These are phyloP conservation scores for Syncephalis fuscata DNA, from an alignment of 371 early-diverging fungal species.

Conservation along the genomic window DNA sequence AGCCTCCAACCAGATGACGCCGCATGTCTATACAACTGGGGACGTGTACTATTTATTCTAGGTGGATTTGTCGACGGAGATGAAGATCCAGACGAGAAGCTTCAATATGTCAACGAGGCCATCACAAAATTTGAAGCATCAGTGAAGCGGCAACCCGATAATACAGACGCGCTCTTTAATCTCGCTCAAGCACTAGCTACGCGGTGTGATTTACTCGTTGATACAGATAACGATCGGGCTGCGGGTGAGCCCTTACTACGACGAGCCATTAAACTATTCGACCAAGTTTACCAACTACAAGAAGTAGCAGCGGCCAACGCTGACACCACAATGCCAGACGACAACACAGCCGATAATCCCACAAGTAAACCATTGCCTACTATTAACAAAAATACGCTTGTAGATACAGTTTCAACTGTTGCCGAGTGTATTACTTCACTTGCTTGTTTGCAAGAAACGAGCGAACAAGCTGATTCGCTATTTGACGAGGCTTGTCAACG, in stretches of 20 bases:
- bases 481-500: too few species aligned
- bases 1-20: too few species aligned
- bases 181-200: conserved; percentile 48
- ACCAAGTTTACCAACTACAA: conserved; percentile 1
- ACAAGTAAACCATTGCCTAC: too few species aligned
- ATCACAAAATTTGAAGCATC: conserved; percentile 33
- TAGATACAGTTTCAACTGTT: too few species aligned
- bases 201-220: conserved; percentile 38
- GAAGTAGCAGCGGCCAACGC: not conserved
- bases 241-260: conserved; percentile 10
- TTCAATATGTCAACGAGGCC: conserved; percentile 26
- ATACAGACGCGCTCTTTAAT: conserved; percentile 50
- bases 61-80: conserved; percentile 43
- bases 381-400: not conserved
- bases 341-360: too few species aligned
- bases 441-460: too few species aligned
- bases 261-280: conserved; percentile 1
- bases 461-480: too few species aligned
- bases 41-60: conserved; percentile 19
- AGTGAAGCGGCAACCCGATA: conserved; percentile 22
- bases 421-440: too few species aligned
- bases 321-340: too few species aligned
- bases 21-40: not conserved
- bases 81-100: conserved; percentile 22
- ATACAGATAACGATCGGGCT: conserved; percentile 28